Evolutionary conservation across 176 grass and related monocot genomes (phyloP).

Genomic region (Rhipidocladum racemiflorum): DNA sequence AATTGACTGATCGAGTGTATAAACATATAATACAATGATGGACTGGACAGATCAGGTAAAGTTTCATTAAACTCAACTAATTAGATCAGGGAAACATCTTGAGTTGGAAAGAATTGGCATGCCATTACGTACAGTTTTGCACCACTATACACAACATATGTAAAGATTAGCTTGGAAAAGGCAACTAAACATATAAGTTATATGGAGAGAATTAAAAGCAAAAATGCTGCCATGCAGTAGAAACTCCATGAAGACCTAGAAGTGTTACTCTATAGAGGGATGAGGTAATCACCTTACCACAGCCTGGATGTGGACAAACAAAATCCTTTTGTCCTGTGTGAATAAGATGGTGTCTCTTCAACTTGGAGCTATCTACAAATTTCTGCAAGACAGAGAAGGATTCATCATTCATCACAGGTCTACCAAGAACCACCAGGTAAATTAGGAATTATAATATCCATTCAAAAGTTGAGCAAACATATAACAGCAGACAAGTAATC

Average conservation of each 20-base stretch:
- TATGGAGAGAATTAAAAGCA: not conserved
- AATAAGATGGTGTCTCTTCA: conserved; percentile 81
- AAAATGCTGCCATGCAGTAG: not conserved
- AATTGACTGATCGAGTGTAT: not conserved
- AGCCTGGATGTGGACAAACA: conserved; percentile 66
- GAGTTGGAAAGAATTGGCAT: not conserved
- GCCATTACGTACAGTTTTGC: not conserved
- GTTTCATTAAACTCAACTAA: not conserved
- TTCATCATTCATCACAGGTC: not conserved
- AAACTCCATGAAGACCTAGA: not conserved
- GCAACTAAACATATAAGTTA: not conserved
- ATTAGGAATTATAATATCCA: not conserved
- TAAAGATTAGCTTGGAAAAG: not conserved
- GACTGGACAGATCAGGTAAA: not conserved
- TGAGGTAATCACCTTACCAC: conserved; percentile 65
- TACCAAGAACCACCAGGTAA: not conserved
- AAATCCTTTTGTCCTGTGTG: conserved; percentile 95
- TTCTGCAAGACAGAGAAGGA: conserved; percentile 52
- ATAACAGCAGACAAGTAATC: not conserved
- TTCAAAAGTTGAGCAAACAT: not conserved
- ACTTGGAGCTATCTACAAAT: conserved; percentile 88
- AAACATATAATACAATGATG: not conserved
- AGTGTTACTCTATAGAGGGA: not conserved
- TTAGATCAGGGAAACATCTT: not conserved
- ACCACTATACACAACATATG: conserved; percentile 7